Percentiles rank a stretch among this genome's conserved stretches.
These are phyloP conservation scores for Mychonastes homosphaera DNA, from an alignment of 139 green algal species.

Conservation along the genomic window DNA sequence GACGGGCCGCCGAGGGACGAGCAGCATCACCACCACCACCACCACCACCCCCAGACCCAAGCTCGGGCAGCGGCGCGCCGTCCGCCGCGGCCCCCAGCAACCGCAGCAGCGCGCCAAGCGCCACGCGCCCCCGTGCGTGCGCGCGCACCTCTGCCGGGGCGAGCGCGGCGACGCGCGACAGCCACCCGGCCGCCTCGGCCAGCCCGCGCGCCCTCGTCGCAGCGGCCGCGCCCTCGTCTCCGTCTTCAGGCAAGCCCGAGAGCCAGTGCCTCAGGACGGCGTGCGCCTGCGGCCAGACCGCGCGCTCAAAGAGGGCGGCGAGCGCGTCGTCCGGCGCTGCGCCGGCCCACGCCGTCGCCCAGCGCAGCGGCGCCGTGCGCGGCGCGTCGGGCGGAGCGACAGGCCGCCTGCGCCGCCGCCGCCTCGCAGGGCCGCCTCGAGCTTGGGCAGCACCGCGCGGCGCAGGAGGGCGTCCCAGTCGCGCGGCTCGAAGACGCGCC, in stretches of 20 bases:
- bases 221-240: no score
- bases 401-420: not conserved
- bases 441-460: slow-evolving; percentile 77
- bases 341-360: not conserved
- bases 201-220: not conserved
- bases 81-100: not conserved
- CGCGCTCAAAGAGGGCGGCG: not conserved
- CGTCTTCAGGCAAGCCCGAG: not conserved
- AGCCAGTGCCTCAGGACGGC: slow-evolving; percentile 9
- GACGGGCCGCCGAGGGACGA: no score
- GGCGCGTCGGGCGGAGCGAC: not conserved
- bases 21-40: no score
- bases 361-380: not conserved
- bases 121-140: not conserved
- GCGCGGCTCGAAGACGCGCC: slow-evolving; percentile 52
- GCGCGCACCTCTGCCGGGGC: not conserved
- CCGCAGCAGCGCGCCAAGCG: not conserved
- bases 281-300: slow-evolving; percentile 8
- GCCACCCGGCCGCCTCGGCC: not conserved
- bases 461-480: slow-evolving; percentile 76
- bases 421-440: slow-evolving; percentile 29
- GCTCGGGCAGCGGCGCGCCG: not conserved
- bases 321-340: not conserved
- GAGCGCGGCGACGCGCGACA: not conserved
- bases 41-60: no score